Conservation (phyloP, 495 filamentous ascomycete species). For the Copromyces sp. region DNA sequence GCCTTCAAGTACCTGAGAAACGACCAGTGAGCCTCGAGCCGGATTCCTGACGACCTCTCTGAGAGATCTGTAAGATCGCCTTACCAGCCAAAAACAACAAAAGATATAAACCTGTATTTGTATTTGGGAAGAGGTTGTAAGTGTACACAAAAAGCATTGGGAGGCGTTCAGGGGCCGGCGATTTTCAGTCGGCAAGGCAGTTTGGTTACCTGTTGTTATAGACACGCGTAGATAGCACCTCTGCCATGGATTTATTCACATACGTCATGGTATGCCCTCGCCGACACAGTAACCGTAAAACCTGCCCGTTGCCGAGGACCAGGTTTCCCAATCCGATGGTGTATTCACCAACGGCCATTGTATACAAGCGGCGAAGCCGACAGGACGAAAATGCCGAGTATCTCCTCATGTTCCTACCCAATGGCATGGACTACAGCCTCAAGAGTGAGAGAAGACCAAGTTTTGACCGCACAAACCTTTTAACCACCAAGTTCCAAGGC, state of each 20-base stretch:
- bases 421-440: background rate
- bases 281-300: background rate
- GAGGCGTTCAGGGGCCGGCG: slow-evolving; percentile 7
- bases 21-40: background rate
- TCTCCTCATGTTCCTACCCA: background rate
- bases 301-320: background rate
- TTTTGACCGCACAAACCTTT: background rate
- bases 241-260: background rate
- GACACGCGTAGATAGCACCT: background rate
- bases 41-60: background rate
- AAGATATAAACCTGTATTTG: background rate
- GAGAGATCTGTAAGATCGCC: background rate
- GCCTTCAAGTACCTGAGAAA: background rate
- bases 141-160: slow-evolving; percentile 5
- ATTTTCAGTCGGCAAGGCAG: background rate
- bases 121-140: background rate
- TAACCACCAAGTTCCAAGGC: background rate
- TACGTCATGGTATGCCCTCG: background rate
- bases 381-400: background rate
- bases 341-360: background rate
- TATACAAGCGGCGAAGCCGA: background rate
- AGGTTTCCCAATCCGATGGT: background rate
- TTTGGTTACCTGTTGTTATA: background rate
- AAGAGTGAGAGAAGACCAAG: background rate
- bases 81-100: background rate